Evolutionary conservation across 2,329 filamentous ascomycete genomes (phyloP), one percentile per base, ranked within the genome.

Genomic region (Trichoderma guizhouense): DNA sequence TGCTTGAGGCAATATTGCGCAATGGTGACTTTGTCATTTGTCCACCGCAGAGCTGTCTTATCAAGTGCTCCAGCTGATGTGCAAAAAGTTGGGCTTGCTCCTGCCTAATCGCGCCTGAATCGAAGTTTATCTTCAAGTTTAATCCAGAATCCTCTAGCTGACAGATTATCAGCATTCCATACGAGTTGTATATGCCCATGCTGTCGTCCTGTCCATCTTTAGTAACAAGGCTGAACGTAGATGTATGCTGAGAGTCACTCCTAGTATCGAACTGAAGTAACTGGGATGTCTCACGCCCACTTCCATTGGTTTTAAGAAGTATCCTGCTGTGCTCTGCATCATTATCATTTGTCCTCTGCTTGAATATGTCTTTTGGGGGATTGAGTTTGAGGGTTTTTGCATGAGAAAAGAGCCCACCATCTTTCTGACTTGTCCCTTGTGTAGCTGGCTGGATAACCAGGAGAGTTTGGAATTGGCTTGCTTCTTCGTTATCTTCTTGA

Each of bases 401-500:
- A 67, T 53, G 26, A 18, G 57, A 62, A 39, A 62, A 62, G n/a
- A 62, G 60, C 0, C 32, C 32, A 18, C 12, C 60, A 15, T 26
- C 21, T 39, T 3, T 39, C 21, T 62, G 32, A 26, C 60, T 26
- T 26, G 34, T 62, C 14, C 34, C 32, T 26, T 26, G 60, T 28
- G 60, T 62, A 26, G 62, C 61, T n/a, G 51, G 60, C 4, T 51
- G 62, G 8, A 73, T 58, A 28, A 63, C 53, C 15, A 76, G 39
- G 2, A 76, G 67, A 1, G 73, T 72, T 57, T 74, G 71, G 39
- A 76, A 76, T 28, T 71, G 51, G 43, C 75, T 74, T 3, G 62
- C 75, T n/a, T 69, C 18, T 11, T 63, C 66, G 15, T 74, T 64
- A 7, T 75, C 70, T 12, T 66, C 24, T 8, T 69, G 62, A 6